A percentile compares a stretch with the other conserved stretches of the same genome.
Conservation (phyloP, 2,329 filamentous ascomycete genomes). For the Exophiala lecanii-corni region DNA sequence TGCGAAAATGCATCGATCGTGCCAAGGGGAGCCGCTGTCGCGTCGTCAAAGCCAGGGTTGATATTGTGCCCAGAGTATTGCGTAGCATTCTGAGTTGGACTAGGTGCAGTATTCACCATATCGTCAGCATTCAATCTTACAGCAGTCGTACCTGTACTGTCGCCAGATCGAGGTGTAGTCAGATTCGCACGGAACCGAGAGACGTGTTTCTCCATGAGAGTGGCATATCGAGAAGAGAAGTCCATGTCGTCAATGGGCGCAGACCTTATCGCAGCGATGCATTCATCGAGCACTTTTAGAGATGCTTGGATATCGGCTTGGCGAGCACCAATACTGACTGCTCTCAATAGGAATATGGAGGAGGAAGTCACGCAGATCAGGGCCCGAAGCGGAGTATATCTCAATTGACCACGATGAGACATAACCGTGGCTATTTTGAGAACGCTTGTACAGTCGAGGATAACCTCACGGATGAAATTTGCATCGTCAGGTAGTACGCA, state of each 20-base stretch:
- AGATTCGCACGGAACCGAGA: constrained; percentile 35
- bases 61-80: no score
- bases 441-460: constrained; percentile 50
- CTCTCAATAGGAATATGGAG: constrained; percentile 52
- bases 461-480: constrained; percentile 53
- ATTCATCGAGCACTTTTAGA: constrained; percentile 45
- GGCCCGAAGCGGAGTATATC: constrained; percentile 51
- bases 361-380: constrained; percentile 52
- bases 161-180: constrained; percentile 26
- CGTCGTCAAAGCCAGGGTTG: no score
- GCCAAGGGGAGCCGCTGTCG: no score
- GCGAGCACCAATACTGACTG: constrained; percentile 46
- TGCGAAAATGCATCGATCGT: no score
- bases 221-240: constrained; percentile 48
- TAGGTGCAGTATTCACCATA: not conserved
- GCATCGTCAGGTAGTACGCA: constrained; percentile 37
- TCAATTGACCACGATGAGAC: constrained; percentile 42
- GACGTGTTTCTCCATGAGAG: constrained; percentile 44
- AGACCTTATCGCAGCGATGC: constrained; percentile 45
- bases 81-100: not conserved
- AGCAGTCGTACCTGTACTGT: constrained; percentile 9
- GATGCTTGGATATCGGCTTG: constrained; percentile 47
- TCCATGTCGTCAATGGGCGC: constrained; percentile 51
- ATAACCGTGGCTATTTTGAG: constrained; percentile 48
- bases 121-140: not conserved